Evolutionary conservation across 1,284 basidiomycete genomes (phyloP).

Genomic region (Moesziomyces globuligerus): DNA sequence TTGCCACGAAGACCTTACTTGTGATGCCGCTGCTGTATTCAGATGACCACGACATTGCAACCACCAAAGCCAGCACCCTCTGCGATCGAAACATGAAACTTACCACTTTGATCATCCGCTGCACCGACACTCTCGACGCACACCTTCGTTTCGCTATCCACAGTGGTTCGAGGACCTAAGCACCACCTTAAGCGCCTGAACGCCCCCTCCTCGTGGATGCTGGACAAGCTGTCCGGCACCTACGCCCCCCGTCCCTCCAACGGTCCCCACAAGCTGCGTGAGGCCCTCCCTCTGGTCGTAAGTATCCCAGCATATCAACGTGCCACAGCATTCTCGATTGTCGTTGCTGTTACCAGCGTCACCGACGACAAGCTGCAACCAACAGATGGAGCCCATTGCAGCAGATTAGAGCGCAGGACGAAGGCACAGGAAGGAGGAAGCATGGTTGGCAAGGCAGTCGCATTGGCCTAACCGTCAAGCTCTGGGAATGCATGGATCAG

Average conservation of each 20-base stretch:
- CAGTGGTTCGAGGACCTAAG: constrained; percentile 84
- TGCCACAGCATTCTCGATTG: too few species aligned
- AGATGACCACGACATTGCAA: constrained; percentile 2
- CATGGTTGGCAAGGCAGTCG: too few species aligned
- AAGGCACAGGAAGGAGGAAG: too few species aligned
- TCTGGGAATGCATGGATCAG: too few species aligned
- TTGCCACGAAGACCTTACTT: background rate
- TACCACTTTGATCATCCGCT: constrained; percentile 17
- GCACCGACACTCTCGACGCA: background rate
- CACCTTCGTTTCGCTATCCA: constrained; percentile 4
- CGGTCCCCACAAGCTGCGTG: constrained; percentile 98
- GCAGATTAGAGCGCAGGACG: too few species aligned
- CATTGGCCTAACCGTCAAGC: too few species aligned
- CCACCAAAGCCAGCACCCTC: background rate
- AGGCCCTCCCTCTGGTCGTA: constrained; percentile 77
- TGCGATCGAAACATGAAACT: constrained; percentile 13
- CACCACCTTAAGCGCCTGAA: constrained; percentile 98
- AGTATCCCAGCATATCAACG: constrained; percentile 36
- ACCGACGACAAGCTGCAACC: too few species aligned
- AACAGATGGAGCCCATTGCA: background rate
- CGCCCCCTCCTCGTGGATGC: constrained; percentile 99
- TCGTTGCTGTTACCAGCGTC: too few species aligned
- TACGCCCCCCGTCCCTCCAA: constrained; percentile 96
- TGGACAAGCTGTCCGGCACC: constrained; percentile 97
- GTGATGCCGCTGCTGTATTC: constrained; percentile 11